phyloP scores from a whole-genome alignment of 768 basidiomycete species.

The Calocera viscosa region DNA sequence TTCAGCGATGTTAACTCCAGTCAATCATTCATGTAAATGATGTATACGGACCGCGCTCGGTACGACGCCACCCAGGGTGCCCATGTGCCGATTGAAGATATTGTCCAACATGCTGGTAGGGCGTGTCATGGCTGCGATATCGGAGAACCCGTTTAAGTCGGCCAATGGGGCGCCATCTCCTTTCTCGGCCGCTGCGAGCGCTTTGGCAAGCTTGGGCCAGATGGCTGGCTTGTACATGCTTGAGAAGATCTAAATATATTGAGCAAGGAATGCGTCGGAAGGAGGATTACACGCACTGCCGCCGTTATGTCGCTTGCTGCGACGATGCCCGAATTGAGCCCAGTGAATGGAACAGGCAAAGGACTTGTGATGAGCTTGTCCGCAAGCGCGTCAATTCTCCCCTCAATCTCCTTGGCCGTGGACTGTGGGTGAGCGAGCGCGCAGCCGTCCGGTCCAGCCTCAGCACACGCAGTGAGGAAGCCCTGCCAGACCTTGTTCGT shows the following conservation, averaged over 20 bases:
- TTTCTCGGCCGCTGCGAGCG: conserved; percentile 10
- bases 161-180: conserved; percentile 10
- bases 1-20: neutral
- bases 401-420: conserved; percentile 8
- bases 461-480: conserved; percentile 16
- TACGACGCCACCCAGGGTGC: neutral
- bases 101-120: conserved; percentile 5
- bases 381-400: neutral
- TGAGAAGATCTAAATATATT: conserved; percentile 13
- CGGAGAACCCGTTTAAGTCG: conserved; percentile 4
- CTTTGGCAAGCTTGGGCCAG: conserved; percentile 15
- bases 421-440: conserved; percentile 8
- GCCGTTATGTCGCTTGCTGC: conserved; percentile 12
- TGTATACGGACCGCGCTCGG: neutral
- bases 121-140: neutral
- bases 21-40: neutral
- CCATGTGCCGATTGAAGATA: conserved; percentile 14
- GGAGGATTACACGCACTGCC: neutral
- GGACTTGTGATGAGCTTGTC: conserved; percentile 8
- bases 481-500: conserved; percentile 12
- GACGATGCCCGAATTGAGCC: conserved; percentile 12
- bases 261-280: neutral
- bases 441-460: conserved; percentile 14
- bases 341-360: conserved; percentile 11
- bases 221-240: conserved; percentile 5